Percentiles rank a stretch among this genome's conserved stretches.
These are phyloP conservation scores for Septoria linicola DNA, from an alignment of 2,329 filamentous ascomycete species.

Conservation along the genomic window DNA sequence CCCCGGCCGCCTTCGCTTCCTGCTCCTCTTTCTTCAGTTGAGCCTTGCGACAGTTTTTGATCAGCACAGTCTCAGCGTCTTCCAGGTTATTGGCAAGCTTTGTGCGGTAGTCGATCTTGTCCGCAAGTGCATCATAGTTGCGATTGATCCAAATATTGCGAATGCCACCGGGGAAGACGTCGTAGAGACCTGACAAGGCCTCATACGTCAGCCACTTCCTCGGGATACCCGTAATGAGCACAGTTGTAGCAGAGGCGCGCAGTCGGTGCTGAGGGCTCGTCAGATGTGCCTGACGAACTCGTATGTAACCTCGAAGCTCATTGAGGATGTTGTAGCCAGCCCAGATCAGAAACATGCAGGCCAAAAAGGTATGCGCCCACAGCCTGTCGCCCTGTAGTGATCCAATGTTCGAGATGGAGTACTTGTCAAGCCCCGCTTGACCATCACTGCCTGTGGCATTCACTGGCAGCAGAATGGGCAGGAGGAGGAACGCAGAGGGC, in stretches of 20 bases:
- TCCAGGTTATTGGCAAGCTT: slow-evolving; percentile 72
- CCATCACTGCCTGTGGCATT: slow-evolving; percentile 68
- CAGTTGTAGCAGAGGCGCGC: slow-evolving; percentile 89
- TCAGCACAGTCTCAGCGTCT: slow-evolving; percentile 77
- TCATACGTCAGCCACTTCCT: slow-evolving; percentile 85
- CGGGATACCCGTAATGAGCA: slow-evolving; percentile 88
- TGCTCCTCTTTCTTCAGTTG: slow-evolving; percentile 63
- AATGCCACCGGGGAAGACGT: slow-evolving; percentile 93
- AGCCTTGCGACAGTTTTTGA: slow-evolving; percentile 74
- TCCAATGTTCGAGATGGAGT: slow-evolving; percentile 86
- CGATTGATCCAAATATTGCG: slow-evolving; percentile 96
- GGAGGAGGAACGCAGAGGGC: slow-evolving; percentile 71
- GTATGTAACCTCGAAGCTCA: slow-evolving; percentile 84
- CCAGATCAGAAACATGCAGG: slow-evolving; percentile 74
- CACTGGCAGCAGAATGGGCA: slow-evolving; percentile 82
- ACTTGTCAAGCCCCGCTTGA: slow-evolving; percentile 69
- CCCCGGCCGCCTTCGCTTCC: slow-evolving; percentile 47
- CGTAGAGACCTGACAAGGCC: slow-evolving; percentile 78
- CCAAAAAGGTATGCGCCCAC: slow-evolving; percentile 81
- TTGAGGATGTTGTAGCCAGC: slow-evolving; percentile 84
- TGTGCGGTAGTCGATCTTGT: slow-evolving; percentile 78
- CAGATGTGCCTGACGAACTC: slow-evolving; percentile 88
- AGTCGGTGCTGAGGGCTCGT: slow-evolving; percentile 93
- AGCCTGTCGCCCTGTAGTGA: slow-evolving; percentile 64
- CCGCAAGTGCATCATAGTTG: slow-evolving; percentile 76